phyloP scores from a whole-genome alignment of 2,329 filamentous ascomycete genomes.

The Stagonosporopsis vannaccii region DNA sequence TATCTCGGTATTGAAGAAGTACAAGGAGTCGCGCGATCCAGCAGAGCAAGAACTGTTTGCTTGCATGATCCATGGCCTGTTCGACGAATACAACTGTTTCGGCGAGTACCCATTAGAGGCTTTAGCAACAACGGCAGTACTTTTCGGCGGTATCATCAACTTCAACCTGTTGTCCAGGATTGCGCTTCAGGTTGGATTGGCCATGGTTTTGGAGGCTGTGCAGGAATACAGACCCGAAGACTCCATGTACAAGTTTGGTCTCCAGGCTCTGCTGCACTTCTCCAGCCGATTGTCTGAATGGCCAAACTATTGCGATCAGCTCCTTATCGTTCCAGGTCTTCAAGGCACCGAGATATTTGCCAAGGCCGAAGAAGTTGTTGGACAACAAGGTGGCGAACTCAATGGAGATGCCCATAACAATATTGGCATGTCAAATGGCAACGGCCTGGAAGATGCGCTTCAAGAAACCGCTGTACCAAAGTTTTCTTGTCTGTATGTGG shows the following conservation, averaged over 20 bases:
- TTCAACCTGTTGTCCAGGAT: conserved; percentile 90
- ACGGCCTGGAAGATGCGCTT: conserved; percentile 67
- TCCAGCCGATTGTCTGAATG: conserved; percentile 85
- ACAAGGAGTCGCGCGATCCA: conserved; percentile 85
- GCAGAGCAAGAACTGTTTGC: conserved; percentile 93
- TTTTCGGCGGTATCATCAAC: conserved; percentile 96
- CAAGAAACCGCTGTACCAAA: conserved; percentile 70
- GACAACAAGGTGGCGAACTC: conserved; percentile 69
- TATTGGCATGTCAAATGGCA: conserved; percentile 71
- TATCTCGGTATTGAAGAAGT: conserved; percentile 81
- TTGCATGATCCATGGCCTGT: conserved; percentile 97
- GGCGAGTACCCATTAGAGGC: conserved; percentile 96
- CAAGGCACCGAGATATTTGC: conserved; percentile 84
- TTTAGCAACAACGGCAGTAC: conserved; percentile 90
- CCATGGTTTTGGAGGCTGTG: conserved; percentile 97
- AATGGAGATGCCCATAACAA: conserved; percentile 55
- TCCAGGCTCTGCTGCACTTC: conserved; percentile 92
- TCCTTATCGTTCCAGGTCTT: conserved; percentile 81
- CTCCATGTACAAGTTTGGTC: conserved; percentile 97
- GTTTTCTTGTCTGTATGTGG: conserved; percentile 80
- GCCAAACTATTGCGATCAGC: conserved; percentile 90
- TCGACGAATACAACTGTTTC: conserved; percentile 97
- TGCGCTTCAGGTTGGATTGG: conserved; percentile 90
- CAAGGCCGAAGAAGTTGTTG: conserved; percentile 81
- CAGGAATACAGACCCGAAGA: conserved; percentile 82